Conservation (phyloP, 305 asterid species). For the Fraxinus paxiana region DNA sequence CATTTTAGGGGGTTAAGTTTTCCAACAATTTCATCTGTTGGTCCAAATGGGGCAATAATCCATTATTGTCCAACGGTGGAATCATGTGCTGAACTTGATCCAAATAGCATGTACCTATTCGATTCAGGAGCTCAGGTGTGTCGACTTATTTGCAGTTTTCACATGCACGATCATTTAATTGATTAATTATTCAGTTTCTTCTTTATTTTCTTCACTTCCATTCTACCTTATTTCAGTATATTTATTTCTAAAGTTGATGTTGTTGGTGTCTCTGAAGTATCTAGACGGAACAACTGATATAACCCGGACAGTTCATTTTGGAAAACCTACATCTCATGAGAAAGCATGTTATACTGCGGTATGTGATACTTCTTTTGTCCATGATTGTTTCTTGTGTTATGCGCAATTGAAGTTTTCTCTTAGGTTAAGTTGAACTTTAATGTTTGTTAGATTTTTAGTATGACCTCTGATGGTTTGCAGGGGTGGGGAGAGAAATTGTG, state of each 20-base stretch:
- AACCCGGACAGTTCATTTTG: conserved; percentile 93
- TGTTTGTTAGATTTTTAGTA: neutral
- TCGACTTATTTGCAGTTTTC: neutral
- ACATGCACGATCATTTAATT: neutral
- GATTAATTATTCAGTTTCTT: neutral
- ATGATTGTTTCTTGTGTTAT: conserved; percentile 7
- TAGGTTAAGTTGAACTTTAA: neutral
- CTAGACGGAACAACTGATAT: conserved; percentile 98
- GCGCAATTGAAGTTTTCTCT: neutral
- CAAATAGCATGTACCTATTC: conserved; percentile 70
- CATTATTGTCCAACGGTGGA: conserved; percentile 72
- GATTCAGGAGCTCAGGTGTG: conserved; percentile 98
- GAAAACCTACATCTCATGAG: conserved; percentile 87
- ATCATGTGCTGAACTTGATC: conserved; percentile 88
- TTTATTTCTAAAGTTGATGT: conserved; percentile 23
- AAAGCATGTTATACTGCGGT: conserved; percentile 95
- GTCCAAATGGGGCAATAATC: conserved; percentile 87
- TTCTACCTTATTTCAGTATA: conserved; percentile 13
- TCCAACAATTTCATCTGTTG: conserved; percentile 92
- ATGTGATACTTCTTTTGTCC: conserved; percentile 30
- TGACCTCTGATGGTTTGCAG: neutral
- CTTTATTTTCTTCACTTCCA: conserved; percentile 2
- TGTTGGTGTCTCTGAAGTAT: conserved; percentile 52
- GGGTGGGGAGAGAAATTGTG: neutral
- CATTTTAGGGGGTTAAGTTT: conserved; percentile 90